phyloP scores from a whole-genome alignment of 495 filamentous ascomycete genomes.

The Lentithecium fluviatile region DNA sequence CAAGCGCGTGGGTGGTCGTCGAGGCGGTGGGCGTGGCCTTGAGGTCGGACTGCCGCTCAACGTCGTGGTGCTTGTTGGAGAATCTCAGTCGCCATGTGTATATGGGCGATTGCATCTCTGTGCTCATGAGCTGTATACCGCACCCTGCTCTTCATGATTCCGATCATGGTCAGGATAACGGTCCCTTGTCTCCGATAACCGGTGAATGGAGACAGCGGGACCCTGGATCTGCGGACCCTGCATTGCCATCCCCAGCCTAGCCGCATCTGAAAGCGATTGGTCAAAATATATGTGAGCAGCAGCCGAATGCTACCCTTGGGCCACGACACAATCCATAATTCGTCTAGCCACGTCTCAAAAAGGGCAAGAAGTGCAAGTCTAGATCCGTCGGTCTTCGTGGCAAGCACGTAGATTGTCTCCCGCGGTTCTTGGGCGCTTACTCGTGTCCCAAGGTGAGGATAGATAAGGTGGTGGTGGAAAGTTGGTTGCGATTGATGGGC shows the following conservation, averaged over 20 bases:
- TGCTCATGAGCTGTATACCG: not conserved
- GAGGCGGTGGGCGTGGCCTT: constrained; percentile 14
- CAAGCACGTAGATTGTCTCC: no score
- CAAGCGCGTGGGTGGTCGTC: constrained; percentile 1
- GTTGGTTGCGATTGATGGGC: not conserved
- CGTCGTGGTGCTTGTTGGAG: not conserved
- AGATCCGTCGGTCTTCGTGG: constrained; percentile 5
- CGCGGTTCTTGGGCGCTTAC: no score
- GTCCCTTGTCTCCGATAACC: constrained; percentile 6
- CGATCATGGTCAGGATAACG: not conserved
- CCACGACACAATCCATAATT: constrained; percentile 12
- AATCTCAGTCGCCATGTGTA: not conserved
- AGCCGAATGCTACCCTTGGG: not conserved
- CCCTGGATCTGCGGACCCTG: constrained; percentile 14
- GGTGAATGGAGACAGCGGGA: constrained; percentile 2
- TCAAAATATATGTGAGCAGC: not conserved
- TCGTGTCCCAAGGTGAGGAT: not conserved
- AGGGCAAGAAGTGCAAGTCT: constrained; percentile 3
- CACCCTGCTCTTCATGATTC: not conserved
- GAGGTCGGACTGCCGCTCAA: not conserved
- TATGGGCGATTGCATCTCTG: not conserved
- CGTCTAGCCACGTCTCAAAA: not conserved
- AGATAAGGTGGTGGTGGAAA: not conserved
- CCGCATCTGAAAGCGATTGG: constrained; percentile 1
- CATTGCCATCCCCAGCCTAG: constrained; percentile 1